Evolutionary conservation across 75 land plant genomes (phyloP), one percentile per base, ranked within the genome.

Genomic region (Isoetes taiwanensis): DNA sequence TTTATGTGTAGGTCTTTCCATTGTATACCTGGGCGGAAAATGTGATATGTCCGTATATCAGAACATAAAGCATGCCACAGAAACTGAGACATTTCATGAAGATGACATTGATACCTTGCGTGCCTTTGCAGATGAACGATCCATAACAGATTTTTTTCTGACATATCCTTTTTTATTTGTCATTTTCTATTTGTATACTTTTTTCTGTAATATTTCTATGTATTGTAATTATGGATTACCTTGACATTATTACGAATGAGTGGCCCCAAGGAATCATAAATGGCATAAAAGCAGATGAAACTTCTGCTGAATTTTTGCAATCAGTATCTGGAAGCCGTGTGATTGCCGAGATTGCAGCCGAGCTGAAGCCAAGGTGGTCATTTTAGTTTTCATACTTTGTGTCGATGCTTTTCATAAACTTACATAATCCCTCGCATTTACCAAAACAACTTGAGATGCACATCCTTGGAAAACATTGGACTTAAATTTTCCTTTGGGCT

Each of bases 51-150:
- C 48, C 1, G 29, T 64, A 40, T 71, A 71, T 54, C 38, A 52
- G 35, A 34, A 61, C 29, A 65, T 79, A 19, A 52, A 63, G 2
- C 64, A 46, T 24, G 76, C 75, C 30, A 75, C 59, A 21, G 72
- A 56, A 37, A 59, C 58, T 55, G 95, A 95, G 24, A 59, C 62
- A n/a, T 90, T 83, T 55, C 70, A 52, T 64, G 80, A 80, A 74
- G 99, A 94, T 68, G 96, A 94, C 61, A 76, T 88, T 21, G 99
- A 80, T 66, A 80, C 99, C 12, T 64, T 94, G 61, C 74, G 90
- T 20, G 96, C 96, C 41, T 37, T 84, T 37, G 96, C 86, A 28
- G 99, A 94, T 54, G 99, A 94, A 32, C 61, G 78, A 48, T 79
- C 61, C 34, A 61, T 84, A 27, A 66, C 78, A 23, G 99, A 94